phyloP scores from a whole-genome alignment of 1,284 basidiomycete species.

The Chiua sp. region DNA sequence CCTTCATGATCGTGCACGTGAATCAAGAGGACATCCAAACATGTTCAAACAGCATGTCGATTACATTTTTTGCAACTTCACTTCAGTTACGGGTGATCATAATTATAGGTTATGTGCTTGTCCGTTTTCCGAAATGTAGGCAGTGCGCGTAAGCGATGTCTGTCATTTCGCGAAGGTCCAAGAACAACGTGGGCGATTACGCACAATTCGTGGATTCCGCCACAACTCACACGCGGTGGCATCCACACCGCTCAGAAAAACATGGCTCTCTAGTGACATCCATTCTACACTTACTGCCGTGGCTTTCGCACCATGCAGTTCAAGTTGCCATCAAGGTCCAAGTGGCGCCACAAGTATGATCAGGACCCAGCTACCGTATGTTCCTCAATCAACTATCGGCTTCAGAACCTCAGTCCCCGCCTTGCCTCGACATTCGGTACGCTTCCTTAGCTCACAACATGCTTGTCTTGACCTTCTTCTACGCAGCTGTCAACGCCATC shows the following conservation, averaged over 20 bases:
- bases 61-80: too few relatives aligned
- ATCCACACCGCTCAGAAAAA: conserved; percentile 9
- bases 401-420: conserved; percentile 35
- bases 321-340: conserved; percentile 27
- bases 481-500: conserved; percentile 29
- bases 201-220: background rate
- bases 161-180: background rate
- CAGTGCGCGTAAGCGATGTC: too few relatives aligned
- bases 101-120: too few relatives aligned
- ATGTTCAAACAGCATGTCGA: too few relatives aligned
- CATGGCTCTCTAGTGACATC: background rate
- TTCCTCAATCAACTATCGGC: conserved; percentile 26
- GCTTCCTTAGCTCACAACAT: background rate
- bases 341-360: conserved; percentile 30
- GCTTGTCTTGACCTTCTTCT: background rate
- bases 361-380: conserved; percentile 37
- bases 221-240: conserved; percentile 25
- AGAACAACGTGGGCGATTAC: too few relatives aligned
- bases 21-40: background rate
- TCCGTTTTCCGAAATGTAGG: too few relatives aligned
- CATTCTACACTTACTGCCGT: background rate
- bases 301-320: conserved; percentile 26
- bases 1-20: too few relatives aligned
- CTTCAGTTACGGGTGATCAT: too few relatives aligned
- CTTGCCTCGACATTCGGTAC: conserved; percentile 35